A percentile compares a stretch with the other conserved stretches of the same genome.
Conservation (phyloP, 768 basidiomycete genomes). For the Calocera cornea region DNA sequence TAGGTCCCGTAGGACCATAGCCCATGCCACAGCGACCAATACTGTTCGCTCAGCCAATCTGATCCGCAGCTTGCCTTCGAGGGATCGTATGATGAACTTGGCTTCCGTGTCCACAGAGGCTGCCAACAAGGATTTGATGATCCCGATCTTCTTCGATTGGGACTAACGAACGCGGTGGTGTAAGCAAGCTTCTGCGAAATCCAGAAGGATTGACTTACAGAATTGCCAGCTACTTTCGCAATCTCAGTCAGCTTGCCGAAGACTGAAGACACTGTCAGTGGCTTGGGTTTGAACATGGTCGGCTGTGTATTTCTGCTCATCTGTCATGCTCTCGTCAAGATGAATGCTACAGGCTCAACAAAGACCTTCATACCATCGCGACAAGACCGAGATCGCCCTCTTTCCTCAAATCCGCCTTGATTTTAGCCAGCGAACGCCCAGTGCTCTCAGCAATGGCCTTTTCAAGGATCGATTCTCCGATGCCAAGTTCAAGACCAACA, state of each 20-base stretch:
- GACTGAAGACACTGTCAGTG: conserved; percentile 75
- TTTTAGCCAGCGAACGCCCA: conserved; percentile 64
- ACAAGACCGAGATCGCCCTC: conserved; percentile 93
- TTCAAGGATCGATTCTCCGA: conserved; percentile 85
- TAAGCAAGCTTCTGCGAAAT: background rate
- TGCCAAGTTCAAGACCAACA: conserved; percentile 85
- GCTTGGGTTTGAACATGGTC: conserved; percentile 86
- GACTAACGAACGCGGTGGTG: conserved; percentile 43
- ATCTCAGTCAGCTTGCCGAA: conserved; percentile 87
- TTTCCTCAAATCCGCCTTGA: conserved; percentile 86
- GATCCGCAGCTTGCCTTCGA: conserved; percentile 94
- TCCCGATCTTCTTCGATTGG: conserved; percentile 86
- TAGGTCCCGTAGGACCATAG: conserved; percentile 60
- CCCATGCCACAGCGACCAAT: conserved; percentile 88
- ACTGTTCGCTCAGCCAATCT: conserved; percentile 93
- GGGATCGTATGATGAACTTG: conserved; percentile 87
- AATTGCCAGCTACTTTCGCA: conserved; percentile 68
- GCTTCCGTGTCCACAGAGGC: conserved; percentile 86
- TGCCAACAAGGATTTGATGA: conserved; percentile 87
- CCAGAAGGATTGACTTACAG: conserved; percentile 34
- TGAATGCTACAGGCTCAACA: background rate
- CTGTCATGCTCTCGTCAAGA: conserved; percentile 30
- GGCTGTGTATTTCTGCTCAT: conserved; percentile 88
- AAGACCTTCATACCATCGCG: conserved; percentile 57
- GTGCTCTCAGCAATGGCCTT: conserved; percentile 94